These are phyloP conservation scores for Termitomyces sp. DNA, from an alignment of 768 basidiomycete genomes.

Conservation along the genomic window DNA sequence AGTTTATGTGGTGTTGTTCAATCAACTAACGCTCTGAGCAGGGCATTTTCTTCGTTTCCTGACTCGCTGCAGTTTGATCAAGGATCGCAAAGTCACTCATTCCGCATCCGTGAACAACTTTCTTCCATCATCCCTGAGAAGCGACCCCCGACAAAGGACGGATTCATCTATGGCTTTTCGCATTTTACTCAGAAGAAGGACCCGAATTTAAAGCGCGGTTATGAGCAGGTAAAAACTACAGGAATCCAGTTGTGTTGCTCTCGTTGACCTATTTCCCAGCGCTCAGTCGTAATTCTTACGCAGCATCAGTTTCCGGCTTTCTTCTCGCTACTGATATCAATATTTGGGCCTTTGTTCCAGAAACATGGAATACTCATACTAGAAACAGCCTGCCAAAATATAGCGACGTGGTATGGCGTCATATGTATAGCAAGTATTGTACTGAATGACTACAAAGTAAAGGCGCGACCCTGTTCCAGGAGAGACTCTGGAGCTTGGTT, in stretches of 20 bases:
- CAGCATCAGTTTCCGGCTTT: slow-evolving; percentile 79
- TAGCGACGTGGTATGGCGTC: slow-evolving; percentile 70
- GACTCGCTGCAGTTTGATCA: slow-evolving; percentile 85
- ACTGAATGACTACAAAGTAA: slow-evolving; percentile 38
- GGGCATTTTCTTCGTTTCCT: slow-evolving; percentile 90
- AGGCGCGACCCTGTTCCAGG: slow-evolving; percentile 79
- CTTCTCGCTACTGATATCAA: slow-evolving; percentile 61
- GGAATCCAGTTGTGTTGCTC: neutral
- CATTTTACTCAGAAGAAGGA: slow-evolving; percentile 73
- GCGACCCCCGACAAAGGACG: slow-evolving; percentile 43
- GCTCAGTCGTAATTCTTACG: slow-evolving; percentile 77
- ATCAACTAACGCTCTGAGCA: slow-evolving; percentile 25
- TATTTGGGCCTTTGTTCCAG: slow-evolving; percentile 73
- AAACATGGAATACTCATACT: slow-evolving; percentile 74
- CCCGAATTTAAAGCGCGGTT: slow-evolving; percentile 65
- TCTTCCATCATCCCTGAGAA: slow-evolving; percentile 20
- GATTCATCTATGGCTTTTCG: slow-evolving; percentile 74
- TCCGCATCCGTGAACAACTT: slow-evolving; percentile 65
- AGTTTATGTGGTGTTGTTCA: neutral
- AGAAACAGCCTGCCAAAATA: slow-evolving; percentile 82
- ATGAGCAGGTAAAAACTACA: slow-evolving; percentile 54
- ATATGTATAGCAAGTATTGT: slow-evolving; percentile 1
- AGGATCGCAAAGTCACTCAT: slow-evolving; percentile 80
- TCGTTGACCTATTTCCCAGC: slow-evolving; percentile 30
- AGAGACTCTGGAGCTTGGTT: slow-evolving; percentile 68